phyloP scores from a whole-genome alignment of 1,139 yeast species.

The Kodamaea sp. region DNA sequence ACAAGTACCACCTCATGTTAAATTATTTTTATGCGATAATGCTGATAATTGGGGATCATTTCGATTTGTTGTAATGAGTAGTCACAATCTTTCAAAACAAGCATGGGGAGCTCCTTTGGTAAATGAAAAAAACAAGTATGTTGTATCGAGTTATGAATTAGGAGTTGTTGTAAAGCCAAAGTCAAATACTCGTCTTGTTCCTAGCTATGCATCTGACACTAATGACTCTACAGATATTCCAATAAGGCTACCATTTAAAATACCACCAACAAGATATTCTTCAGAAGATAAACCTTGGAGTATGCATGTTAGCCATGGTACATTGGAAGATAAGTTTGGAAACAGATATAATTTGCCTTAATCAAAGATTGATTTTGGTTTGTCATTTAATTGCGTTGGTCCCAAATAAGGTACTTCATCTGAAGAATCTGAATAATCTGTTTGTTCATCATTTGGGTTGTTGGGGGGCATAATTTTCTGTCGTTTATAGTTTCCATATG shows the following conservation, averaged over 20 bases:
- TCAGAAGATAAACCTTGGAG: conserved; percentile 51
- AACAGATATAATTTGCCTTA: conserved; percentile 14
- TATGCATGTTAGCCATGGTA: conserved; percentile 19
- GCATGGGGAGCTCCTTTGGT: conserved; percentile 57
- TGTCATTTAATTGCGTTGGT: conserved; percentile 33
- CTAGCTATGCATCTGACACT: conserved; percentile 39
- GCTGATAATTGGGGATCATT: conserved; percentile 47
- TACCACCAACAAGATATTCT: conserved; percentile 45
- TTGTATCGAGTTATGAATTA: conserved; percentile 49
- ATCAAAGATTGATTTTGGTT: conserved; percentile 36
- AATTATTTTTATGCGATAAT: conserved; percentile 41
- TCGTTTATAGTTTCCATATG: conserved; percentile 4
- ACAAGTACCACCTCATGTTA: conserved; percentile 37
- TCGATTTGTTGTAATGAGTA: conserved; percentile 63
- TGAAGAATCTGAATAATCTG: conserved; percentile 22
- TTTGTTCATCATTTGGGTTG: conserved; percentile 13
- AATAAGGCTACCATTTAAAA: conserved; percentile 49
- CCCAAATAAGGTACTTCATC: conserved; percentile 24
- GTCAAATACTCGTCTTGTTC: conserved; percentile 23
- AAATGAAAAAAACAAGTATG: conserved; percentile 15
- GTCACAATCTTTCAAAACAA: conserved; percentile 61
- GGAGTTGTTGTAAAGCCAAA: conserved; percentile 41
- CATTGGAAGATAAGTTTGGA: conserved; percentile 20
- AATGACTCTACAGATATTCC: conserved; percentile 21
- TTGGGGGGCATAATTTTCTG: not conserved